Evolutionary conservation across 202 grass and related monocot species (phyloP).

Genomic region (Panicum virgatum): DNA sequence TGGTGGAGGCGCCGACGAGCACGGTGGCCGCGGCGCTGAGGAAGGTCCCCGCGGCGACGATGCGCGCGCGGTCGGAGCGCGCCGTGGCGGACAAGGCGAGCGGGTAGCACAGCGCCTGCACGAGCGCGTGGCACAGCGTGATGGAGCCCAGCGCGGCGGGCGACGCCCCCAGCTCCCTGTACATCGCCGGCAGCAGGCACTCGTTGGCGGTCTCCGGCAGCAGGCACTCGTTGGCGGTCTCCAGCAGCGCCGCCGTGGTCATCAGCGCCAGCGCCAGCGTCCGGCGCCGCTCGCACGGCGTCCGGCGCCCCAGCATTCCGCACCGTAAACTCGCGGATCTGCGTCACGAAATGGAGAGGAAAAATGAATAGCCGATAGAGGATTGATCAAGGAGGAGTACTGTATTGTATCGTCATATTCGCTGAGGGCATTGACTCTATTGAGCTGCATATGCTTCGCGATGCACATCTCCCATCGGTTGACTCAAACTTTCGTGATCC

Average conservation of each 20-base stretch:
- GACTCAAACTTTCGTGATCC: too few relatives aligned
- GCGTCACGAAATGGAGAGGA: too few relatives aligned
- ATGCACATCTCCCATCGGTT: too few relatives aligned
- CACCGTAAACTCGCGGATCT: too few relatives aligned
- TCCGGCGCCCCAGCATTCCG: not conserved
- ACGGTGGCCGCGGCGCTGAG: conserved; percentile 57
- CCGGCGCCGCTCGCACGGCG: not conserved
- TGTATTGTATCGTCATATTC: too few relatives aligned
- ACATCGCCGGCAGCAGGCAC: conserved; percentile 48
- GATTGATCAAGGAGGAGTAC: too few relatives aligned
- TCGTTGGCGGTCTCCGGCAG: conserved; percentile 46
- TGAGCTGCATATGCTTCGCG: too few relatives aligned
- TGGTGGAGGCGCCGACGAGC: conserved; percentile 53
- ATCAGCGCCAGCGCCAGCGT: conserved; percentile 45
- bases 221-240: conserved; percentile 40
- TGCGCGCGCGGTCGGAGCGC: conserved; percentile 47
- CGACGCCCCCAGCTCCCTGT: conserved; percentile 45
- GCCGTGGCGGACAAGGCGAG: conserved; percentile 49
- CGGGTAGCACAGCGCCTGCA: conserved; percentile 64
- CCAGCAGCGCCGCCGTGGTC: conserved; percentile 46
- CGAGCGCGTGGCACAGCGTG: conserved; percentile 63
- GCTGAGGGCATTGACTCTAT: too few relatives aligned
- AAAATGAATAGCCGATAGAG: too few relatives aligned
- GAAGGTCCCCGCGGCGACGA: conserved; percentile 65
- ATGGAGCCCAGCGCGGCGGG: conserved; percentile 62